Base-by-base conservation (phyloP, 1,139 yeast species). In the Nakaseomyces uthaithaninus region DNA sequence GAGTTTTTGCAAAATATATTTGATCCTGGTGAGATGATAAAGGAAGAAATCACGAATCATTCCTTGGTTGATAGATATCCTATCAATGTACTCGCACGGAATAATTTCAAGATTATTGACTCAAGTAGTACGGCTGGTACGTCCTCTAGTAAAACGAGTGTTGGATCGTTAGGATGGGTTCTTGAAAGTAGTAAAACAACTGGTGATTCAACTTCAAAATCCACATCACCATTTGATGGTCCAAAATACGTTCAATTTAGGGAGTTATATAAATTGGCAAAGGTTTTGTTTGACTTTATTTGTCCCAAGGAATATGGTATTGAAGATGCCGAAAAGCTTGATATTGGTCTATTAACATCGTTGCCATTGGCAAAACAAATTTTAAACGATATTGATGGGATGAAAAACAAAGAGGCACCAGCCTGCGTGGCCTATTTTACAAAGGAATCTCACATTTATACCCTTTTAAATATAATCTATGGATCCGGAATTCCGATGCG, bases 251-350 rank as follows among this genome's bases (percentile, higher is more conserved):
- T 83, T 19, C 74, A 86, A 48, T 69, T 93, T 45, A 73, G 97
- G 51, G 98, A 93, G 57, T 70, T 93, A 43, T 93, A 89, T 61
- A 71, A 91, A 48, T 69, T 93, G 42, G 85, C 96, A 0, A 93
- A 93, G 61, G 95, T 93, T 3, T 66, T 93, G 49, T 93, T 93
- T 65, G 99, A 93, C 64, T 91, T 91, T 55, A 87, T 93, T 40
- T 91, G 98, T 63, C 99, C 99, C 10, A 97, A 93, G 63, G 98
- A 93, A 59, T 93, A 93, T 58, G 99, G 99, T 48, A 93, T 93
- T 51, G 89, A 89, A 49, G 95, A 87, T 55, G 84, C 83, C 57
- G 98, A 93, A 60, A 93, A 93, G 59, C 71, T 93, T 46, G 98
- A 93, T 60, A 93, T 93, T 66, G 98, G 99, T 2, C 68, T 93